These are phyloP conservation scores for Aspergillus versicolor DNA, from an alignment of 2,329 filamentous ascomycete species.

Conservation along the genomic window DNA sequence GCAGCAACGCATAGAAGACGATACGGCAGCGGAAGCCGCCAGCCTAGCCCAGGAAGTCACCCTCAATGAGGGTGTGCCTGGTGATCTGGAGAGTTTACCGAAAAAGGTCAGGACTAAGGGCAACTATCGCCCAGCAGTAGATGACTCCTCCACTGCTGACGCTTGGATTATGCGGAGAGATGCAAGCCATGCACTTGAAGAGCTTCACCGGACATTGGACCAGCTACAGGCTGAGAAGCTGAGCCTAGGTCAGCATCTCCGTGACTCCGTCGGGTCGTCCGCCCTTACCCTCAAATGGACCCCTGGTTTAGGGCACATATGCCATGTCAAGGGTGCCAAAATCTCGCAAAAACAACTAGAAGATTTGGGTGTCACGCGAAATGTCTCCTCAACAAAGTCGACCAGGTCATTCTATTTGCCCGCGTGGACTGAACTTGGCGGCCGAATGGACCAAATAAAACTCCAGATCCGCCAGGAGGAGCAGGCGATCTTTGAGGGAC, in stretches of 20 bases:
- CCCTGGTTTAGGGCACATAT: slow-evolving; percentile 82
- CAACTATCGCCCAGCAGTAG: slow-evolving; percentile 25
- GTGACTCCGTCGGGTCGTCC: slow-evolving; percentile 59
- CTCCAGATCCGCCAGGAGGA: slow-evolving; percentile 81
- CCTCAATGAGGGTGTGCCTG: slow-evolving; percentile 61
- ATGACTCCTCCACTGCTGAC: slow-evolving; percentile 47
- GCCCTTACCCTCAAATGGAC: slow-evolving; percentile 82
- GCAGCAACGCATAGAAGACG: slow-evolving; percentile 74
- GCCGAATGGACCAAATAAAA: slow-evolving; percentile 73
- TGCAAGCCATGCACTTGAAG: slow-evolving; percentile 66
- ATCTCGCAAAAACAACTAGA: slow-evolving; percentile 54
- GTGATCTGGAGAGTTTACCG: slow-evolving; percentile 57
- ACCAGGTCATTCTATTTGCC: slow-evolving; percentile 82
- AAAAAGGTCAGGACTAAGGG: slow-evolving; percentile 44
- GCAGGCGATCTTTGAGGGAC: slow-evolving; percentile 69
- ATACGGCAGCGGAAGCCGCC: slow-evolving; percentile 68
- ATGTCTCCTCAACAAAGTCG: slow-evolving; percentile 75
- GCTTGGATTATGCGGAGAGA: slow-evolving; percentile 63
- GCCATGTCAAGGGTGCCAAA: slow-evolving; percentile 77
- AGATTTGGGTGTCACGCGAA: slow-evolving; percentile 48
- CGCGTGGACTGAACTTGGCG: slow-evolving; percentile 81
- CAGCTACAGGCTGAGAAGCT: slow-evolving; percentile 60
- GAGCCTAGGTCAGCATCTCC: slow-evolving; percentile 60
- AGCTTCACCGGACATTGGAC: slow-evolving; percentile 68
- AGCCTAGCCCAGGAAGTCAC: slow-evolving; percentile 72